phyloP scores from a whole-genome alignment of 192 early-diverging fungal genomes.

The Coemansia sp. region DNA sequence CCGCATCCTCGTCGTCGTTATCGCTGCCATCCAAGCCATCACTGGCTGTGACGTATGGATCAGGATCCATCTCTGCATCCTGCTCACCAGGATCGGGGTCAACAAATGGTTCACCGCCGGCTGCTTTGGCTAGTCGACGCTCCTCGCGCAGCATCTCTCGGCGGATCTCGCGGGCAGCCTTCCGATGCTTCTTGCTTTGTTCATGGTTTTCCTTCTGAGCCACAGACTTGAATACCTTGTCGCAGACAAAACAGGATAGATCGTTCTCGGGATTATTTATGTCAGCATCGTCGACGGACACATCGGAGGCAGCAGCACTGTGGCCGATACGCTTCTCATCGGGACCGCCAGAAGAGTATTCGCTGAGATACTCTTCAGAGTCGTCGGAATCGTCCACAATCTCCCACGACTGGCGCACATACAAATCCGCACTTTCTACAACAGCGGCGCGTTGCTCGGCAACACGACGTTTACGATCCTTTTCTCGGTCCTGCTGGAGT shows the following conservation, averaged over 20 bases:
- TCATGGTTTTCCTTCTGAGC: constrained; percentile 84
- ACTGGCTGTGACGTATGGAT: background rate
- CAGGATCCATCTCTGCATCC: background rate
- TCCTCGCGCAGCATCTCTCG: constrained; percentile 77
- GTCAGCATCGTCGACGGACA: constrained; percentile 18
- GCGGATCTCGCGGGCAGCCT: constrained; percentile 72
- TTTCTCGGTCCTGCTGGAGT: constrained; percentile 57
- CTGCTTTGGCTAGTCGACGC: constrained; percentile 37
- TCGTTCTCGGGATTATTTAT: constrained; percentile 60
- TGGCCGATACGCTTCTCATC: constrained; percentile 9
- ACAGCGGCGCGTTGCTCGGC: constrained; percentile 60
- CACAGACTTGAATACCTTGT: constrained; percentile 83
- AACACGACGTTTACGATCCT: constrained; percentile 61
- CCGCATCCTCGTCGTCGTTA: constrained; percentile 11
- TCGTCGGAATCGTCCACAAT: constrained; percentile 57
- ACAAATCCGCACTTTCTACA: constrained; percentile 56
- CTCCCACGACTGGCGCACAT: constrained; percentile 75
- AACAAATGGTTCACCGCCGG: background rate
- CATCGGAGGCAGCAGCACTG: constrained; percentile 7
- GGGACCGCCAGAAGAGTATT: constrained; percentile 32
- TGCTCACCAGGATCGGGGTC: background rate
- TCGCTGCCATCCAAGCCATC: constrained; percentile 2
- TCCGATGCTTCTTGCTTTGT: constrained; percentile 81
- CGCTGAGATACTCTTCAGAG: constrained; percentile 45
- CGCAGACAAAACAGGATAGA: constrained; percentile 82